These are phyloP conservation scores for Nakazawaea molendinolei DNA, from an alignment of 805 yeast genomes.

Conservation along the genomic window DNA sequence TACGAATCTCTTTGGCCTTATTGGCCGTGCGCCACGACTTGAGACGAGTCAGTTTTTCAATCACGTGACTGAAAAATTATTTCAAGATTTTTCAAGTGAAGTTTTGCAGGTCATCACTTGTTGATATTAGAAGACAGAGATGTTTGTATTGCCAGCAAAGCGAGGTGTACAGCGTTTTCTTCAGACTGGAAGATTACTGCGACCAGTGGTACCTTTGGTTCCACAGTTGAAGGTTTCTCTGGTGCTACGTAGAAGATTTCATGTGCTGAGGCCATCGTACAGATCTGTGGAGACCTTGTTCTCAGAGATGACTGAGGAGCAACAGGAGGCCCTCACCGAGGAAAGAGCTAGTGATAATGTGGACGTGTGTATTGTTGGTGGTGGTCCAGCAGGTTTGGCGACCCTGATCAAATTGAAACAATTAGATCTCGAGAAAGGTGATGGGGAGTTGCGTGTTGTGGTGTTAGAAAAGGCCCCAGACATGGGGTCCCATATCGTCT, in stretches of 20 bases:
- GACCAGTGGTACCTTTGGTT: no score
- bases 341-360: constrained; percentile 81
- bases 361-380: constrained; percentile 95
- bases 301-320: constrained; percentile 31
- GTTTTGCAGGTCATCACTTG: no score
- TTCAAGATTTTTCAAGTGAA: not conserved
- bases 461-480: constrained; percentile 90
- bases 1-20: constrained; percentile 5
- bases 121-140: no score
- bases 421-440: constrained; percentile 59
- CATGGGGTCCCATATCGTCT: constrained; percentile 85
- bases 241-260: constrained; percentile 3
- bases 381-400: constrained; percentile 96
- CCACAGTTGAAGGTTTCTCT: no score
- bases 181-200: no score
- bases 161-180: no score
- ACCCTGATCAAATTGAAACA: constrained; percentile 89
- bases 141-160: no score
- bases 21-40: not conserved
- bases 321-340: constrained; percentile 40
- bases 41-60: constrained; percentile 1
- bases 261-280: not conserved
- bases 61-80: constrained; percentile 3
- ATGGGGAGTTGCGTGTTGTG: constrained; percentile 72
- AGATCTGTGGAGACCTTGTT: constrained; percentile 20